A percentile compares a stretch with the other conserved stretches of the same genome.
Evolutionary conservation across 78 protist genomes (phyloP).

Genomic region (Dictyostelium intermedium): DNA sequence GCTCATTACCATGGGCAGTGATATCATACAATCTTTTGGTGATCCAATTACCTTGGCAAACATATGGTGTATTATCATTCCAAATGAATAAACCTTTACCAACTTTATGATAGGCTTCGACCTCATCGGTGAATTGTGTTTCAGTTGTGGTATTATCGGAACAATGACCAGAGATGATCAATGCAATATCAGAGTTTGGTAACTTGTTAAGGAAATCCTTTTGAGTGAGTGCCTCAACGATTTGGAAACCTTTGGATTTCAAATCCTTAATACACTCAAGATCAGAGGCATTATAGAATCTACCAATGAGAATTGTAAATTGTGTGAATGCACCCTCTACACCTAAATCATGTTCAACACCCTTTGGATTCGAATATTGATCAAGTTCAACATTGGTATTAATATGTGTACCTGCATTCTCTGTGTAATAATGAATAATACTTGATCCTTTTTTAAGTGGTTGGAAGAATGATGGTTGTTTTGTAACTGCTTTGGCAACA

Average conservation of each 20-base stretch:
- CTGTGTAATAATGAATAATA: conserved; percentile 40
- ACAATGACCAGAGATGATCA: not conserved
- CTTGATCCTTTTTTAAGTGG: conserved; percentile 15
- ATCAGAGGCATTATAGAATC: not conserved
- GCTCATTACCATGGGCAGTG: not conserved
- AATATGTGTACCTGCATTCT: conserved; percentile 28
- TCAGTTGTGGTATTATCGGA: not conserved
- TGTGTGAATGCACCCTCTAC: conserved; percentile 43
- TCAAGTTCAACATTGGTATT: not conserved
- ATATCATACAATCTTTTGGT: not conserved
- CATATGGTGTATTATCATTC: conserved; percentile 1
- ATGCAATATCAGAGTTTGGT: conserved; percentile 10
- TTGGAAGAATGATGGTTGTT: conserved; percentile 67
- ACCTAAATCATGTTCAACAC: conserved; percentile 32
- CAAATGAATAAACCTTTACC: conserved; percentile 51
- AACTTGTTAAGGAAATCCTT: conserved; percentile 1
- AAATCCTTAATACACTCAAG: not conserved
- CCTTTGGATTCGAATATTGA: conserved; percentile 17
- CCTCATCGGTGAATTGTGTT: not conserved
- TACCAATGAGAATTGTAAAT: conserved; percentile 29
- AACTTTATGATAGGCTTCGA: not conserved
- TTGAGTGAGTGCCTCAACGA: not conserved
- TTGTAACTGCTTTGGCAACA: not conserved
- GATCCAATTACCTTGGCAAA: not conserved
- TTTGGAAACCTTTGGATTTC: conserved; percentile 33